A percentile compares a stretch with the other conserved stretches of the same genome.
Conservation (phyloP, 2,329 filamentous ascomycete genomes). For the Aspergillus neoniger region DNA sequence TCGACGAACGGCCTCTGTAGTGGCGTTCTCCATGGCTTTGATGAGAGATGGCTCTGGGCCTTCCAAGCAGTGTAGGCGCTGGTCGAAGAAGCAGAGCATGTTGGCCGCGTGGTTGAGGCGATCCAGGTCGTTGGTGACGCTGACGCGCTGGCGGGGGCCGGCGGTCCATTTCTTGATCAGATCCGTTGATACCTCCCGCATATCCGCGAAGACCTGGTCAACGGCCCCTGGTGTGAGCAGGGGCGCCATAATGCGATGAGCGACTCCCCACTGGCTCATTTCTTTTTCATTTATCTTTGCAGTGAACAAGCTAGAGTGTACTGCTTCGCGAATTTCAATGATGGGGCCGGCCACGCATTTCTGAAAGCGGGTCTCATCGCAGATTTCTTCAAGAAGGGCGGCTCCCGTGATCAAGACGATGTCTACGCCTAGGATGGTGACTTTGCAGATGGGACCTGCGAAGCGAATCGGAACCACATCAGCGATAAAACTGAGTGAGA, state of each 20-base stretch:
- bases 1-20: slow-evolving; percentile 58
- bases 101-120: slow-evolving; percentile 56
- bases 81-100: slow-evolving; percentile 55
- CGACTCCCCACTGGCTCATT: slow-evolving; percentile 63
- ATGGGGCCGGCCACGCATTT: slow-evolving; percentile 55
- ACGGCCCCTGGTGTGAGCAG: slow-evolving; percentile 47
- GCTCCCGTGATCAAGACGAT: slow-evolving; percentile 56
- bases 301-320: slow-evolving; percentile 69
- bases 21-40: slow-evolving; percentile 57
- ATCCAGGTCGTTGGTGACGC: slow-evolving; percentile 54
- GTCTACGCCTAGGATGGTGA: slow-evolving; percentile 51
- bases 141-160: slow-evolving; percentile 43
- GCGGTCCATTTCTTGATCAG: slow-evolving; percentile 55
- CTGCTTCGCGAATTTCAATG: slow-evolving; percentile 59
- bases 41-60: slow-evolving; percentile 54
- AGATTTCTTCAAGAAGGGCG: slow-evolving; percentile 63
- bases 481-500: neutral
- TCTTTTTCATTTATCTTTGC: slow-evolving; percentile 43
- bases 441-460: slow-evolving; percentile 61
- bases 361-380: slow-evolving; percentile 65
- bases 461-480: neutral
- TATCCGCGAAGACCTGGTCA: slow-evolving; percentile 48
- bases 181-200: slow-evolving; percentile 53
- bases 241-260: slow-evolving; percentile 54
- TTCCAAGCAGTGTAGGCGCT: slow-evolving; percentile 51